Conservation (phyloP, 164 flowering plant species). For the Tinospora cordifolia region DNA sequence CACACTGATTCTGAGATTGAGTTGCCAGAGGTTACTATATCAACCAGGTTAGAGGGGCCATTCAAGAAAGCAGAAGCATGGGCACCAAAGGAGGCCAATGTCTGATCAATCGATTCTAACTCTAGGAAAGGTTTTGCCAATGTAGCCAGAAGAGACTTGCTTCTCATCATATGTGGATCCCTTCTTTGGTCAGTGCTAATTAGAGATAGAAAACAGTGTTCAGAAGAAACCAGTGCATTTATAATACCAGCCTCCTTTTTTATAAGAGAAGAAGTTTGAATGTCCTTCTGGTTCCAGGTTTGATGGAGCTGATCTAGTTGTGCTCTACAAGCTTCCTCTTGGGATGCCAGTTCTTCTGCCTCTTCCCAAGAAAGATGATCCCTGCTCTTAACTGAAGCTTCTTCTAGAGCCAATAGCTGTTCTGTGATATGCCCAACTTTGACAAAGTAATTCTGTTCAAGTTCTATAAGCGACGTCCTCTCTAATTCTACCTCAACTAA, state of each 20-base stretch:
- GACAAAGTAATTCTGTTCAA: conserved; percentile 75
- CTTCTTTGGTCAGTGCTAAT: conserved; percentile 34
- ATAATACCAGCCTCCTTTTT: conserved; percentile 58
- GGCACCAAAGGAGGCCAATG: conserved; percentile 32
- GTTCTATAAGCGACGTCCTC: conserved; percentile 60
- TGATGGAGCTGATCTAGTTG: conserved; percentile 82
- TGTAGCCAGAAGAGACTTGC: conserved; percentile 49
- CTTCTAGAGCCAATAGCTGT: conserved; percentile 87
- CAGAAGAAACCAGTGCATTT: conserved; percentile 48
- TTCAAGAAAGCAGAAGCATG: conserved; percentile 24
- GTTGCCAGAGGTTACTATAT: conserved; percentile 51
- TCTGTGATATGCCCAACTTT: conserved; percentile 86
- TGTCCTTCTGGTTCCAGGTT: conserved; percentile 81
- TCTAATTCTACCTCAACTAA: conserved; percentile 71
- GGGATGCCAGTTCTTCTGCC: conserved; percentile 94
- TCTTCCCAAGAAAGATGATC: conserved; percentile 99
- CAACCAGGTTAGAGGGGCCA: conserved; percentile 29
- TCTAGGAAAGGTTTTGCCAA: conserved; percentile 62
- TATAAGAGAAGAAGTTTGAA: conserved; percentile 44
- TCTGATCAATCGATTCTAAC: conserved; percentile 59
- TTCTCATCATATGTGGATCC: conserved; percentile 38
- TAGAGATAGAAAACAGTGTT: conserved; percentile 50
- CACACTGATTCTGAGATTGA: conserved; percentile 56
- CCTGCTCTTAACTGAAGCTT: conserved; percentile 81
- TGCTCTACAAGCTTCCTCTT: conserved; percentile 91